Evolutionary conservation across 208 protist genomes (phyloP).

Genomic region (Acanthamoeba castellanii): DNA sequence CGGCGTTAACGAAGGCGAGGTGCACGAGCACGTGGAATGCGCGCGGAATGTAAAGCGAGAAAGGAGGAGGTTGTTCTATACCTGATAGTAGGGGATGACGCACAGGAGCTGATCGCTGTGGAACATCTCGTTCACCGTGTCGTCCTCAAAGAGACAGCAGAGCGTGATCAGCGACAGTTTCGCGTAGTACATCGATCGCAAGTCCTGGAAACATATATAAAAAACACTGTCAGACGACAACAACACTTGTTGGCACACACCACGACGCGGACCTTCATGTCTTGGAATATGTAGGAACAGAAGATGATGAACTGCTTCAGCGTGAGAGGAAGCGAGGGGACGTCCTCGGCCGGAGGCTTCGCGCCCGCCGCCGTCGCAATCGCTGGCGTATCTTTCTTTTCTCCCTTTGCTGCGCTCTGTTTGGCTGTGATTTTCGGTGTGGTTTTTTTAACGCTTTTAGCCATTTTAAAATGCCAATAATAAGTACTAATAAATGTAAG

Average conservation of each 20-base stretch:
- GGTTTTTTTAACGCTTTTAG: too few relatives aligned
- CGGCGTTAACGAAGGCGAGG: too few relatives aligned
- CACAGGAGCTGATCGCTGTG: conserved; percentile 30
- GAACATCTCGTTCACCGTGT: conserved; percentile 48
- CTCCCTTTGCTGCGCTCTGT: background rate
- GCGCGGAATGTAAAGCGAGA: too few relatives aligned
- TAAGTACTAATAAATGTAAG: too few relatives aligned
- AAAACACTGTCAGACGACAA: background rate
- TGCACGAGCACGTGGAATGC: too few relatives aligned
- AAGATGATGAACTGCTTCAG: conserved; percentile 62
- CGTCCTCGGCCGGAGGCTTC: background rate
- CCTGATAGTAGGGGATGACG: conserved; percentile 53
- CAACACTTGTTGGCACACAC: background rate
- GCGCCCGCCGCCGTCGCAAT: background rate
- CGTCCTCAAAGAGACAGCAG: conserved; percentile 53
- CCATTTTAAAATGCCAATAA: too few relatives aligned
- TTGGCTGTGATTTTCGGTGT: background rate
- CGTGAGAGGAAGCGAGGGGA: background rate
- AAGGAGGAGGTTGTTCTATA: background rate
- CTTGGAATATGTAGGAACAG: conserved; percentile 67
- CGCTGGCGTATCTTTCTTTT: background rate
- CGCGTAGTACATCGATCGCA: conserved; percentile 49
- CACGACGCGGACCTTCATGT: conserved; percentile 1
- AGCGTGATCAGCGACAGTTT: conserved; percentile 59
- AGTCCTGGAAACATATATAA: background rate